Base-by-base conservation (phyloP, 345 rosid genomes). In the Aquilaria malaccensis region DNA sequence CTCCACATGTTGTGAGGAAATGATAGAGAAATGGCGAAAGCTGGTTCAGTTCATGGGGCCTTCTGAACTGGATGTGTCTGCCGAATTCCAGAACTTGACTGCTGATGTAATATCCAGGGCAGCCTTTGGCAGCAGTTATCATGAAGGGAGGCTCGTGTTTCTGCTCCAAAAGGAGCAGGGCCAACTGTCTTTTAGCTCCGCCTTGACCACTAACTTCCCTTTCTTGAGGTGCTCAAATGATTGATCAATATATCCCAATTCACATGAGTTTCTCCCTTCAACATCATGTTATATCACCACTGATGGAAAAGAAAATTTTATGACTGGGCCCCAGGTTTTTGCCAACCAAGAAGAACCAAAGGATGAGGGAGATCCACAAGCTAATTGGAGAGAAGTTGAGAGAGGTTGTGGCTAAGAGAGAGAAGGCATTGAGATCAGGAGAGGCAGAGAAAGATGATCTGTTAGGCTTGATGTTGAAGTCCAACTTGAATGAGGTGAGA, bases 81-180 rank as follows among this genome's bases (percentile, higher is more conserved):
- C 10, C 7, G 79, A 71, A 29, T 64, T 75, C 53, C 75, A 67
- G 14, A 57, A 67, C 58, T 53, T 71, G 29, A 61, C 76, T 2
- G 72, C 57, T 1, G 75, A 75, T 61, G 65, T 60, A 2, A 75
- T 70, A 49, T 68, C 79, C 5, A 68, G 67, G 43, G 74, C 72
- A 31, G 75, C 70, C 47, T 75, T 75, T 32, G 67, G 72, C n/a
- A 67, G 60, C 63, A 65, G 37, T 41, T 52, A 64, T 3, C 62
- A 58, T 32, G 67, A 71, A 58, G 73, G 76, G 33, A 64, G 54
- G 30, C 43, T 59, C 45, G 63, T 74, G 13, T 66, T 67, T 13
- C 59, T 73, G 5, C 65, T 64, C 22, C 75, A 64, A 32, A 71
- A 63, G 33, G 61, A 71, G 30, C 73, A 66, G 9, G 72, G 50